Percentiles rank a stretch among this genome's conserved stretches.
phyloP scores from a whole-genome alignment of 768 basidiomycete species.

The Mycena maculata region DNA sequence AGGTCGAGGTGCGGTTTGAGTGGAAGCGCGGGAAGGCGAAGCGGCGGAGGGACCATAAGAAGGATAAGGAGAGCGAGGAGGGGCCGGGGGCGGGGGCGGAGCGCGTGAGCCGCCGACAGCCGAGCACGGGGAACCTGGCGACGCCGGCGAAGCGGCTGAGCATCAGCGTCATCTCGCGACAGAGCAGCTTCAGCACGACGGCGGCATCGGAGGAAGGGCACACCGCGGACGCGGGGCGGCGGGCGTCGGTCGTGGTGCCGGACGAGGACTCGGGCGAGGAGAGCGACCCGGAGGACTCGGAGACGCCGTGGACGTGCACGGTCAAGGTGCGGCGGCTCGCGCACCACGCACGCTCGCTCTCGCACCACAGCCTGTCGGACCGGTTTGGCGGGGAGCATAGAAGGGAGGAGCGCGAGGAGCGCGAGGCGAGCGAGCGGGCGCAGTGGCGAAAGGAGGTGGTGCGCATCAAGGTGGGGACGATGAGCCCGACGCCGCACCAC shows the following conservation, averaged over 20 bases:
- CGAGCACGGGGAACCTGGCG: constrained; percentile 19
- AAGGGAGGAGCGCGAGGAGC: constrained; percentile 23
- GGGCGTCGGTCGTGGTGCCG: constrained; percentile 7
- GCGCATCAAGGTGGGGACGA: constrained; percentile 80
- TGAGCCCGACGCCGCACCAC: constrained; percentile 94
- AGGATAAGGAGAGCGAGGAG: constrained; percentile 36
- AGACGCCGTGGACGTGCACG: constrained; percentile 96
- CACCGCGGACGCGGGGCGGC: constrained; percentile 45
- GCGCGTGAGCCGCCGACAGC: constrained; percentile 15
- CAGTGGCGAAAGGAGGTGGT: constrained; percentile 48
- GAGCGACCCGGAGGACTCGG: constrained; percentile 95
- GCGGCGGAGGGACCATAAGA: constrained; percentile 41
- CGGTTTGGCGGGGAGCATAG: constrained; percentile 18
- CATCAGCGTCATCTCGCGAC: constrained; percentile 48
- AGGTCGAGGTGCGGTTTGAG: constrained; percentile 81
- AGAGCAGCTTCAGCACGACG: constrained; percentile 49
- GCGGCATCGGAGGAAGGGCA: constrained; percentile 43
- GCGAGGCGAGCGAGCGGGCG: not conserved
- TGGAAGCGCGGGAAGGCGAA: constrained; percentile 70
- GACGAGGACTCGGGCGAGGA: constrained; percentile 73
- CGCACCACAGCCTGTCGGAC: constrained; percentile 22
- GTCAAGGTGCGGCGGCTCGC: constrained; percentile 68
- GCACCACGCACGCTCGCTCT: constrained; percentile 29
- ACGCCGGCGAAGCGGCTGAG: constrained; percentile 49
- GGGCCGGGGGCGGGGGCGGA: constrained; percentile 32